Conservation (phyloP, 805 yeast genomes). For the Yarrowia sp. region DNA sequence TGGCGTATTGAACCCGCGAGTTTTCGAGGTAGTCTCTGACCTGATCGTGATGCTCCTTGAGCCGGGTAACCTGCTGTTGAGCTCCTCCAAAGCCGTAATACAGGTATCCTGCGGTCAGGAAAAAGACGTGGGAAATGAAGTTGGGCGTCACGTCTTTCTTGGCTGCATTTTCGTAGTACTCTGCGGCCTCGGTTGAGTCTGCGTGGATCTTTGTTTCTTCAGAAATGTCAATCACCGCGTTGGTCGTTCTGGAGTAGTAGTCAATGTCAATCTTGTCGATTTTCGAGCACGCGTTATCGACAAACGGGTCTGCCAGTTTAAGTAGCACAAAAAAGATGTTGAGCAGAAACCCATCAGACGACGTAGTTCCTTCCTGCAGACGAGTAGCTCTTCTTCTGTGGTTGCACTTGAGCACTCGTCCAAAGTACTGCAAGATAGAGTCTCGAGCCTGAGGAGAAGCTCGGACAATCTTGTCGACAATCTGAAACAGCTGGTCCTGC, state of each 20-base stretch:
- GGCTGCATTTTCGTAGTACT: conserved; percentile 41
- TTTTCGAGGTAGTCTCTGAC: conserved; percentile 43
- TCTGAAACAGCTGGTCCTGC: conserved; percentile 60
- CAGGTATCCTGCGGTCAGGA: conserved; percentile 67
- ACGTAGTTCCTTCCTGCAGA: conserved; percentile 57
- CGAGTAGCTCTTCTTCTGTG: conserved; percentile 73
- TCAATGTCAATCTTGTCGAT: conserved; percentile 72
- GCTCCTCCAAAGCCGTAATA: conserved; percentile 90
- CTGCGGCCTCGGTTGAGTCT: conserved; percentile 64
- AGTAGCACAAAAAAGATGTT: conserved; percentile 67
- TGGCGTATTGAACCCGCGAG: conserved; percentile 44
- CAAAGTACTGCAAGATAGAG: conserved; percentile 64
- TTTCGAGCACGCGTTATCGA: conserved; percentile 61
- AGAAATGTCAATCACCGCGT: conserved; percentile 55
- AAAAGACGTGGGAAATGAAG: conserved; percentile 91
- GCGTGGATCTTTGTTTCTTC: conserved; percentile 85
- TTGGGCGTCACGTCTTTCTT: conserved; percentile 43
- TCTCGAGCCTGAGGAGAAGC: conserved; percentile 64
- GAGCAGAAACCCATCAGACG: conserved; percentile 78
- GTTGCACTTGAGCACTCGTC: conserved; percentile 69
- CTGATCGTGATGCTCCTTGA: conserved; percentile 49
- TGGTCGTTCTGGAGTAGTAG: conserved; percentile 52
- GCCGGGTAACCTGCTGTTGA: conserved; percentile 52
- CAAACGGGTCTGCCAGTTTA: conserved; percentile 77
- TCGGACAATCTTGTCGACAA: conserved; percentile 71